Conservation (phyloP, 139 green algal species). For the Pedinophyceae sp. region DNA sequence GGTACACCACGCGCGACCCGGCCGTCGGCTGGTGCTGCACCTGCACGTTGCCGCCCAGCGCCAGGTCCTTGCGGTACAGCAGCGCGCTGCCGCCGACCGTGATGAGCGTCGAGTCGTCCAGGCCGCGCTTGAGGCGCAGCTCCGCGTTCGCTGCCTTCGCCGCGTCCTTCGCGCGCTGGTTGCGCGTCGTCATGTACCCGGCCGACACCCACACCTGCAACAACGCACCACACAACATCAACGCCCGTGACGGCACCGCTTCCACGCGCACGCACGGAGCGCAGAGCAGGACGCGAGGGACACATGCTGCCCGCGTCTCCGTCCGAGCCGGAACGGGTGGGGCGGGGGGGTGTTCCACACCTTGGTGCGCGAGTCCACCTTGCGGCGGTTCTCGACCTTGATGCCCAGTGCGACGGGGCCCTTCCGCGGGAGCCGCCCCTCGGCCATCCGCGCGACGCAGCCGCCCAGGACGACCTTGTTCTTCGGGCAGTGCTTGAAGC, state of each 20-base stretch:
- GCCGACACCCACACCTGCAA: too few species aligned
- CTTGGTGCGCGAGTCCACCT: neutral
- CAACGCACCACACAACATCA: too few species aligned
- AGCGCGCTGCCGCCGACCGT: neutral
- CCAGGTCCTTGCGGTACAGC: neutral
- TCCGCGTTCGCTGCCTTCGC: neutral
- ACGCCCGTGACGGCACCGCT: too few species aligned
- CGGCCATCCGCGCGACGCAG: neutral
- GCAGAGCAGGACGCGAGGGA: too few species aligned
- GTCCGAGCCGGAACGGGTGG: too few species aligned
- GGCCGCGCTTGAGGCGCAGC: neutral
- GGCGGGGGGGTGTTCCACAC: neutral
- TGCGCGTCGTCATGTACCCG: too few species aligned
- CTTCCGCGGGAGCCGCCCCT: neutral
- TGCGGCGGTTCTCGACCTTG: neutral
- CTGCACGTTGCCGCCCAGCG: neutral
- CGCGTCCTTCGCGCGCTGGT: neutral
- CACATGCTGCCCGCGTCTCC: too few species aligned
- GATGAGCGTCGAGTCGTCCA: neutral
- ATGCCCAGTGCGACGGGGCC: neutral
- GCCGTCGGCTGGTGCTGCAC: neutral
- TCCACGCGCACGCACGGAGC: too few species aligned
- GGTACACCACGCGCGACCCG: neutral
- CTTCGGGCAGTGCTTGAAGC: neutral
- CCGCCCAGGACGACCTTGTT: neutral